Percentiles rank a stretch among this genome's conserved stretches.
These are phyloP conservation scores for Leccinum variabile DNA, from an alignment of 1,284 basidiomycete genomes.

Conservation along the genomic window DNA sequence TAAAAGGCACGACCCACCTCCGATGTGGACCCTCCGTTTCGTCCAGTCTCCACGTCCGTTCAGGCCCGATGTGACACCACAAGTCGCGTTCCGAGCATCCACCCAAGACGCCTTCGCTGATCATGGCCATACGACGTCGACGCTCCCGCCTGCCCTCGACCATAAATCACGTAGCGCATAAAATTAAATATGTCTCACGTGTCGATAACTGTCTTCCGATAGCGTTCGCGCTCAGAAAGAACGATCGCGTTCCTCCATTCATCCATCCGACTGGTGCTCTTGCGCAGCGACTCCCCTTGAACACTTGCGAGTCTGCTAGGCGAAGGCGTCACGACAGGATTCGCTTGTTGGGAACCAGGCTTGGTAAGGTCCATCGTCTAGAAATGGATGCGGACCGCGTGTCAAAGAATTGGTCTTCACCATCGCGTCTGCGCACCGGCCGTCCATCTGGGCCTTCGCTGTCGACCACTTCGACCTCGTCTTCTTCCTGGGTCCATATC, in stretches of 20 bases:
- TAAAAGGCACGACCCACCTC: constrained; percentile 47
- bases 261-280: constrained; percentile 58
- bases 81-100: constrained; percentile 74
- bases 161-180: constrained; percentile 6
- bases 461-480: constrained; percentile 35
- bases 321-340: background rate
- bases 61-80: constrained; percentile 62
- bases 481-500: constrained; percentile 51
- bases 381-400: constrained; percentile 41
- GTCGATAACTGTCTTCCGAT: constrained; percentile 71
- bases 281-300: constrained; percentile 55
- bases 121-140: constrained; percentile 60
- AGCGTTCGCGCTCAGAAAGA: constrained; percentile 63
- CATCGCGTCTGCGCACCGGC: constrained; percentile 25
- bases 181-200: constrained; percentile 41
- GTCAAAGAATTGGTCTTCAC: constrained; percentile 49
- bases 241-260: constrained; percentile 73
- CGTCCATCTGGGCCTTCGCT: constrained; percentile 18
- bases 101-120: constrained; percentile 58
- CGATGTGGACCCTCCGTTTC: constrained; percentile 88
- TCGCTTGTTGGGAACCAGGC: constrained; percentile 7
- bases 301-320: constrained; percentile 24
- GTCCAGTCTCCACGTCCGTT: constrained; percentile 72
- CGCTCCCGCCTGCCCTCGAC: constrained; percentile 56
- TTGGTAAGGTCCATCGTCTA: constrained; percentile 29